phyloP scores from a whole-genome alignment of 352 stramenopile genomes.

The Globisporangium solare region DNA sequence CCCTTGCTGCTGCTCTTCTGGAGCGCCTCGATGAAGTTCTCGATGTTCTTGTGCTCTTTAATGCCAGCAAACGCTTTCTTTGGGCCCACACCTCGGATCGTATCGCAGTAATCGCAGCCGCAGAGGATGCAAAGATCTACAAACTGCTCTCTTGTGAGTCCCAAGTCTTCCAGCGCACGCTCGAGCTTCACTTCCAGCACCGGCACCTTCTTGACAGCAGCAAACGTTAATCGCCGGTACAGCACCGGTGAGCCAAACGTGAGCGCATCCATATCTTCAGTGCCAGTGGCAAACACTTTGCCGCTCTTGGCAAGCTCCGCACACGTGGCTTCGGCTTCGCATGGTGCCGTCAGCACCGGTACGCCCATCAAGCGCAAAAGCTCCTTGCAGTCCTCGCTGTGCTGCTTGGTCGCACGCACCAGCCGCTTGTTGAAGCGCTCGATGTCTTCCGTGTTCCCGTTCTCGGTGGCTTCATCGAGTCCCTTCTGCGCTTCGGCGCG shows the following conservation, averaged over 20 bases:
- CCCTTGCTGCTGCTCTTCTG: slow-evolving; percentile 85
- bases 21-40: slow-evolving; percentile 91
- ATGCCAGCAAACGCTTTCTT: slow-evolving; percentile 98
- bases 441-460: slow-evolving; percentile 87
- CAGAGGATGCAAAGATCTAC: slow-evolving; percentile 99
- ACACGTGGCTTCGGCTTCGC: slow-evolving; percentile 98
- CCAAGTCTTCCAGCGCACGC: slow-evolving; percentile 91
- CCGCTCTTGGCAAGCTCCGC: slow-evolving; percentile 90
- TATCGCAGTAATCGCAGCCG: slow-evolving; percentile 98
- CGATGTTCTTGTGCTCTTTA: slow-evolving; percentile 94
- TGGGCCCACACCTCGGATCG: slow-evolving; percentile 95
- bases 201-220: slow-evolving; percentile 85
- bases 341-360: slow-evolving; percentile 94
- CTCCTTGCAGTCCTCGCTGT: slow-evolving; percentile 94
- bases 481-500: slow-evolving; percentile 85
- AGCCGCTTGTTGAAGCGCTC: slow-evolving; percentile 93
- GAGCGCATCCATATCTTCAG: slow-evolving; percentile 99
- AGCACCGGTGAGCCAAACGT: slow-evolving; percentile 97
- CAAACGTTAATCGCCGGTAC: slow-evolving; percentile 89
- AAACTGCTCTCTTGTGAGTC: slow-evolving; percentile 93
- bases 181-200: slow-evolving; percentile 90
- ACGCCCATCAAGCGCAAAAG: slow-evolving; percentile 94
- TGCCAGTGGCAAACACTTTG: slow-evolving; percentile 94
- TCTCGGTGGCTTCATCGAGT: slow-evolving; percentile 83
- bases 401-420: slow-evolving; percentile 86